These are phyloP conservation scores for Rhinocladiella similis DNA, from an alignment of 2,329 filamentous ascomycete genomes.

Conservation along the genomic window DNA sequence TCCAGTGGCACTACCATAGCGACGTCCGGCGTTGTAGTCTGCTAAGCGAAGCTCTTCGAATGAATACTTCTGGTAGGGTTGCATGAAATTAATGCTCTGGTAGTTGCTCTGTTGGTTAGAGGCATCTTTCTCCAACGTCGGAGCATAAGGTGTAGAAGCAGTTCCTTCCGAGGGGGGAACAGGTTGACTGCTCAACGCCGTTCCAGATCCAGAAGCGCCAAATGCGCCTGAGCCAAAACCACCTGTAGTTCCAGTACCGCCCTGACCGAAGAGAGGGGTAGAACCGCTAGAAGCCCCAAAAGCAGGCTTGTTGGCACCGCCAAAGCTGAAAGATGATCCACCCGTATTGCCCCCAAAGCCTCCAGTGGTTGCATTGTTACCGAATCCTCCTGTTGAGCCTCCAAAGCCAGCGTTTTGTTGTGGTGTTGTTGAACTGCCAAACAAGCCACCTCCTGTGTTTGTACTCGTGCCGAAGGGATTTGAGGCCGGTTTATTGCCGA, in stretches of 20 bases:
- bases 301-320: constrained; percentile 42
- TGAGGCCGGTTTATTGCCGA: constrained; percentile 26
- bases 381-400: constrained; percentile 23
- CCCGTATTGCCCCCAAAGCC: constrained; percentile 32
- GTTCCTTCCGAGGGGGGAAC: constrained; percentile 47
- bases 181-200: constrained; percentile 40
- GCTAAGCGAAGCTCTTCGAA: constrained; percentile 79
- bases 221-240: constrained; percentile 43
- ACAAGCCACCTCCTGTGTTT: constrained; percentile 26
- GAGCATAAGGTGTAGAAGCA: constrained; percentile 45
- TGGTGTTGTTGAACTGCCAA: constrained; percentile 21
- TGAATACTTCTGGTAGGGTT: constrained; percentile 73
- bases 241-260: constrained; percentile 28
- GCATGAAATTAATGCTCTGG: constrained; percentile 51
- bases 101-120: constrained; percentile 42
- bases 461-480: constrained; percentile 27
- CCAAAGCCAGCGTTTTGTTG: constrained; percentile 23
- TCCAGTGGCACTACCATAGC: constrained; percentile 78
- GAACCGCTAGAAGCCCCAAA: constrained; percentile 45
- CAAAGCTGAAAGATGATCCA: constrained; percentile 43
- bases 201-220: constrained; percentile 37
- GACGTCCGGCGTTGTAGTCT: constrained; percentile 85
- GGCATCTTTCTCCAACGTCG: constrained; percentile 48
- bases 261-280: constrained; percentile 27
- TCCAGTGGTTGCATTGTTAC: constrained; percentile 22